Conservation (phyloP, 345 rosid species). For the Linum trigynum region DNA sequence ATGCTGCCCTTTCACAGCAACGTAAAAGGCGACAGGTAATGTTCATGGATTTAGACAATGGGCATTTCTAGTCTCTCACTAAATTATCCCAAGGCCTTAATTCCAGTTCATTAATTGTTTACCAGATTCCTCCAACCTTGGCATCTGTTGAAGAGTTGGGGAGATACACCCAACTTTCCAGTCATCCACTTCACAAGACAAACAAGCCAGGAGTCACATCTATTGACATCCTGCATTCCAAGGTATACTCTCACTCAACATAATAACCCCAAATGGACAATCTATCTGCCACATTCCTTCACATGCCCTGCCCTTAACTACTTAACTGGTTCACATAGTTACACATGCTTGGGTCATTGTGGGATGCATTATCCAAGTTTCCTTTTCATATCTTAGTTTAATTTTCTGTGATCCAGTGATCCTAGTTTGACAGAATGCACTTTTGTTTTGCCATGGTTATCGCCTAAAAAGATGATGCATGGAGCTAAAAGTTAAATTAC, state of each 20-base stretch:
- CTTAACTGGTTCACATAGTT: no score
- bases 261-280: no score
- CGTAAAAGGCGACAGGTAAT: slow-evolving; percentile 57
- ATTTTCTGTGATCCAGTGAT: neutral
- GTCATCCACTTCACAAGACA: slow-evolving; percentile 92
- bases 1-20: slow-evolving; percentile 79
- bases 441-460: neutral
- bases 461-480: neutral
- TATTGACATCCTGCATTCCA: slow-evolving; percentile 56
- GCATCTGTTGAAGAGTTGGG: slow-evolving; percentile 59
- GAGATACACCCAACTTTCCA: slow-evolving; percentile 83
- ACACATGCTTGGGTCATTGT: neutral
- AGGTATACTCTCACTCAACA: slow-evolving; percentile 31
- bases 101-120: neutral
- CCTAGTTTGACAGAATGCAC: neutral
- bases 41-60: neutral
- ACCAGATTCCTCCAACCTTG: slow-evolving; percentile 61
- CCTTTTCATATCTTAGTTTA: neutral
- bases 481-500: neutral
- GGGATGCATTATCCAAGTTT: neutral
- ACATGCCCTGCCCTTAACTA: no score
- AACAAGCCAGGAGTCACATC: slow-evolving; percentile 74
- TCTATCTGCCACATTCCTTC: no score
- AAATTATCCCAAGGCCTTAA: neutral
- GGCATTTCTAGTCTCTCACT: neutral